Evolutionary conservation across 1,284 basidiomycete genomes (phyloP), one percentile per base, ranked within the genome.

Genomic region (Wallemia mellicola): DNA sequence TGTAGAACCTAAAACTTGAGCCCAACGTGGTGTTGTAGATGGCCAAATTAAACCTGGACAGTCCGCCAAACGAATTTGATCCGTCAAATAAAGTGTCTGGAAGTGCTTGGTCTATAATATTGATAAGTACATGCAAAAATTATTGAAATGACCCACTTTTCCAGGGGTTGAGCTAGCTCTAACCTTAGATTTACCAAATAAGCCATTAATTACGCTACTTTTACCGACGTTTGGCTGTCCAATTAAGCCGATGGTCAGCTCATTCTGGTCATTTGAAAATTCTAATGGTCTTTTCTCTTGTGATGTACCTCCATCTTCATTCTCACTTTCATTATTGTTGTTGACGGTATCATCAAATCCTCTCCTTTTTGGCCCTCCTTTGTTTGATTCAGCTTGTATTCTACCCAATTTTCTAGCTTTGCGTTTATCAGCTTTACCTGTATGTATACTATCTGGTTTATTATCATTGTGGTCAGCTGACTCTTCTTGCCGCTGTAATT

Each of bases 81-180:
- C 19, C 3, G 38, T n/a, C 14, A 48, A 22, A 22, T 48, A 48
- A n/a, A 48, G 38, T 5, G 38, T 48, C 22, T 48, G 38, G 19
- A 48, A 48, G 38, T 48, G 38, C 38, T 48, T 48, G 38, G 38
- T 48, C n/a, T n/a, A n/a, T n/a, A n/a, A n/a, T n/a, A n/a, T n/a
- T n/a, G n/a, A n/a, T n/a, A n/a, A n/a, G n/a, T n/a, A n/a, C n/a
- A n/a, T n/a, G n/a, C n/a, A n/a, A n/a, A n/a, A n/a, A n/a, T n/a
- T n/a, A n/a, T n/a, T n/a, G n/a, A n/a, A n/a, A n/a, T n/a, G n/a
- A n/a, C n/a, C n/a, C n/a, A n/a, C n/a, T 22, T 48, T 48, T 5
- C 38, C 38, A 15, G 38, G 38, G 5, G 38, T 48, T 3, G 38
- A 48, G 19, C 38, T 48, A n/a, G 38, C 38, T 48, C 38, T 48